A percentile compares a stretch with the other conserved stretches of the same genome.
Conservation (phyloP, 2,329 filamentous ascomycete species). For the Curvularia spicifera region DNA sequence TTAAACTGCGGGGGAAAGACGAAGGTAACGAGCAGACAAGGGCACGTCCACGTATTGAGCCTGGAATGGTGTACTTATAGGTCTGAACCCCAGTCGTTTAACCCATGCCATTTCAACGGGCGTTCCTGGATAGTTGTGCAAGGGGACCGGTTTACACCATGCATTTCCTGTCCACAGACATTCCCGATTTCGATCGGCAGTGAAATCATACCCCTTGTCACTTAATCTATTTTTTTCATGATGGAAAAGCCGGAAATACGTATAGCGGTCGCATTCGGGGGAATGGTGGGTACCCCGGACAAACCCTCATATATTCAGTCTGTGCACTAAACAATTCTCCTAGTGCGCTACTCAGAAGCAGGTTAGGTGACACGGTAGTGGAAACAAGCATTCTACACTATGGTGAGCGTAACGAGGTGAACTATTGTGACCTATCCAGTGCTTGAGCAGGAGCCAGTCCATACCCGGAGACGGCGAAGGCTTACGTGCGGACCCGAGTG, state of each 20-base stretch:
- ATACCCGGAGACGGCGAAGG: background rate
- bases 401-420: background rate
- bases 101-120: background rate
- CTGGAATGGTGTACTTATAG: background rate
- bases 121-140: background rate
- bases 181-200: background rate
- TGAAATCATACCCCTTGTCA: background rate
- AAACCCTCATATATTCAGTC: background rate
- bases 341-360: slow-evolving; percentile 10
- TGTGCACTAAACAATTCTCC: slow-evolving; percentile 11
- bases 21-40: background rate
- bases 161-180: background rate
- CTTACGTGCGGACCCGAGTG: slow-evolving; percentile 10
- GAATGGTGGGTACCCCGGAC: slow-evolving; percentile 16
- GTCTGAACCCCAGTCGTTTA: background rate
- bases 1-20: background rate
- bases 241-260: slow-evolving; percentile 5
- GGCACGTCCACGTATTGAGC: background rate
- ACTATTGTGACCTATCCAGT: too few species aligned
- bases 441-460: background rate
- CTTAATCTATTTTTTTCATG: slow-evolving; percentile 1
- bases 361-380: background rate
- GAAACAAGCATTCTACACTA: background rate
- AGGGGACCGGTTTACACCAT: background rate
- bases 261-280: slow-evolving; percentile 7